Evolutionary conservation across 345 rosid genomes (phyloP), one percentile per base, ranked within the genome.

Genomic region (Nephelium lappaceum): DNA sequence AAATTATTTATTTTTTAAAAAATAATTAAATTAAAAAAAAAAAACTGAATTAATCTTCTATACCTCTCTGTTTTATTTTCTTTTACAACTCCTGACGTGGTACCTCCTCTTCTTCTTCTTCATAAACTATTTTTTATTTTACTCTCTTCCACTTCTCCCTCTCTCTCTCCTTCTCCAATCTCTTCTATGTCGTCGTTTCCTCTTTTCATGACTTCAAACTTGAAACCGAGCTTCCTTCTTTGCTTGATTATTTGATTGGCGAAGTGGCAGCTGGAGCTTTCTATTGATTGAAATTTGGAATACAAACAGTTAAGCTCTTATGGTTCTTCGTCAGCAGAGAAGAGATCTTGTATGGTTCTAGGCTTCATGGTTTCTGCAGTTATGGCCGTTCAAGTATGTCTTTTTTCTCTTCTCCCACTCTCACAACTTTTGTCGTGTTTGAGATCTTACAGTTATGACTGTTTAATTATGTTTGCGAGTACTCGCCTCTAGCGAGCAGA

Each of bases 301-400:
- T 19, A n/a, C 42, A 51, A 7, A 21, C 11, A 51, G 31, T 42
- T 2, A 19, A 15, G 3, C 11, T 58, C 21, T 58, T 58, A 8
- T 58, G 63, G 9, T 19, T 57, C 47, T 51, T 36, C 2, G 8
- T 12, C 39, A 39, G 39, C 12, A 23, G n/a, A 21, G 18, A 11
- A 51, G 49, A 77, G 77, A 58, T 75, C 76, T 82, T 86, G 74
- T 45, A 1, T 39, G 73, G 27, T 66, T 63, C 57, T 76, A 51
- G 76, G 70, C 19, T 78, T 57, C 80, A 68, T 78, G 75, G 63
- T 78, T 71, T 75, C 76, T 84, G 51, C 79, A 79, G 84, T 87
- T 69, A 83, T 83, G 84, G 84, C 88, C 79, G 73, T 88, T 85
- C 87, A 88, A 91, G 96, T 92, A 66, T 68, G 79, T n/a, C 10